A percentile compares a stretch with the other conserved stretches of the same genome.
Evolutionary conservation across 768 basidiomycete genomes (phyloP).

Genomic region (Termitomyces sp.): DNA sequence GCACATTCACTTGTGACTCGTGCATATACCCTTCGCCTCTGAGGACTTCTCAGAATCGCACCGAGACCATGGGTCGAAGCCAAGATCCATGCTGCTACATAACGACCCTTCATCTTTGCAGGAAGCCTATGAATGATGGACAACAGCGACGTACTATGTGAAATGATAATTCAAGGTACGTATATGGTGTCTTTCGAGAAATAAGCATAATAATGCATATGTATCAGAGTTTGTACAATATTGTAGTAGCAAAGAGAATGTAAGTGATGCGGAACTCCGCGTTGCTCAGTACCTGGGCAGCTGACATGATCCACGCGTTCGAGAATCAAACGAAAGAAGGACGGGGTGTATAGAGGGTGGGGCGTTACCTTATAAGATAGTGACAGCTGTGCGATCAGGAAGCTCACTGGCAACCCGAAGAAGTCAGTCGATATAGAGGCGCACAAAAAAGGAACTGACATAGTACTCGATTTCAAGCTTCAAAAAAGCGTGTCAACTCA

Average conservation of each 20-base stretch:
- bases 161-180: neutral
- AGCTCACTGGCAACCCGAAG: constrained; percentile 12
- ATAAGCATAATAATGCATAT: neutral
- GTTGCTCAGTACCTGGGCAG: neutral
- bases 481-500: constrained; percentile 7
- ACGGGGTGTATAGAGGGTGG: neutral
- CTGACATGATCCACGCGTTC: constrained; percentile 6
- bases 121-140: neutral
- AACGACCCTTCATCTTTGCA: neutral
- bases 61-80: neutral
- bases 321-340: constrained; percentile 1
- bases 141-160: neutral
- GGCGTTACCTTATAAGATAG: neutral
- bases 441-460: constrained; percentile 39
- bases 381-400: constrained; percentile 7
- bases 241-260: neutral
- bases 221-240: neutral
- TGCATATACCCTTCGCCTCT: neutral
- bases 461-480: constrained; percentile 97
- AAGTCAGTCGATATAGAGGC: neutral
- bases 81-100: neutral
- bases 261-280: neutral
- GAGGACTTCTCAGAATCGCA: neutral
- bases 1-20: neutral
- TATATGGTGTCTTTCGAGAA: neutral